Evolutionary conservation across 1,139 yeast species (phyloP), one percentile per base, ranked within the genome.

Genomic region (Pneumocystis jirovecii): DNA sequence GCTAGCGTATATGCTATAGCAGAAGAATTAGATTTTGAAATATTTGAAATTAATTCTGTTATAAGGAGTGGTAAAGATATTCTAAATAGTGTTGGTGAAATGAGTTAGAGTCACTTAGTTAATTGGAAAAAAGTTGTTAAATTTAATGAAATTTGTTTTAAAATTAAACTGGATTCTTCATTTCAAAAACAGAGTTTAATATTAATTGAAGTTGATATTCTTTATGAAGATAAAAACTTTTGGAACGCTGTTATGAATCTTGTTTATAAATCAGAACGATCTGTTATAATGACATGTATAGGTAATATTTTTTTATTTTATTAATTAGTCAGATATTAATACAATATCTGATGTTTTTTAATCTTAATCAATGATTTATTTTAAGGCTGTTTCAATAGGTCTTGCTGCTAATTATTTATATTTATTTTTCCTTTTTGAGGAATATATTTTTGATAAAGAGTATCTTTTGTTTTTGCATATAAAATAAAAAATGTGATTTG

Each of bases 81-180:
- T 29, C 76, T 80, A 66, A 81, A 84, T 37, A 81, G 81, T 50
- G 77, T 93, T 61, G 85, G 82, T 65, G 97, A 95, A 71, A 81
- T 89, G 66, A 85, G 95, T 66, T 91, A 96, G 2, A 87, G 96
- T 0, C 93, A 89, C 68, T 77, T 87, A 64, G 93, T 93, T 0
- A 89, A 86, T 71, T 77, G 77, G 61, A 76, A 74, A n/a, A 70
- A 72, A 60, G 71, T 69, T 4, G 60, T 61, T 25, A 62, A 63
- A 39, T 61, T 60, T 12, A 34, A 8, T 65, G 67, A 17, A 62
- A 66, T 44, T 34, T 65, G 40, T 64, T 62, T 8, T 65, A 71
- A 40, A 73, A 74, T n/a, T 37, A 37, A 8, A 45, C 34, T n/a
- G 56, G 45, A 15, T 21, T n/a, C 31, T 10, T 29, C 40, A 8